Base-by-base conservation (phyloP, 2,329 filamentous ascomycete genomes). In the Fusarium camptoceras region DNA sequence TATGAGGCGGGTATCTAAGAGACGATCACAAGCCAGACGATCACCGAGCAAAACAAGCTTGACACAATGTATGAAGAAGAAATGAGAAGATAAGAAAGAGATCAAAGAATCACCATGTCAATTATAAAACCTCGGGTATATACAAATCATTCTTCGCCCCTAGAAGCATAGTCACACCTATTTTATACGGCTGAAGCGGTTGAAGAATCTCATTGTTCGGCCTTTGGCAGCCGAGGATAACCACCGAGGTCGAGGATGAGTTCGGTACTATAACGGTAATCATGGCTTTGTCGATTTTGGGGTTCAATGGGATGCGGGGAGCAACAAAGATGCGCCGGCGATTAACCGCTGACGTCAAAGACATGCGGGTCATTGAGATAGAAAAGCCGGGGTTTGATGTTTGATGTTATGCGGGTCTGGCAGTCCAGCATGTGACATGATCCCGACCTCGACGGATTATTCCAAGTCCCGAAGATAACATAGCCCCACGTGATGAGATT, bases 301-400 rank as follows among this genome's bases (percentile, higher is more conserved):
- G 59, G 53, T 59, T 41, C 27, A 42, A 57, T 22, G 54, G 62
- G 43, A 59, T 55, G 41, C 58, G 57, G 60, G 46, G 58, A 47
- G 55, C 30, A 8, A 6, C 27, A 16, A 14, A 28, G n/a, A 56
- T 28, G 27, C 34, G 15, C 74, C 74, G 74, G 58, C 27, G 73
- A 71, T 76, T 76, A 75, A 41, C 74, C 74, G 73, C 55, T 76
- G 74, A 75, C 73, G 74, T 75, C 73, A 72, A 70, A 41, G 25
- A 57, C 42, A 28, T 50, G 53, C 42, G 20, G 47, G 30, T 28
- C 48, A 44, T 30, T 28, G 28, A 65, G 12, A 41, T 28, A 14
- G 24, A 37, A 49, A 48, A 27, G 42, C 55, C 42, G 49, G 63
- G 64, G 64, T 66, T 34, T 9, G 27, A 31, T 20, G 34, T n/a